These are phyloP conservation scores for Diutina ranongensis DNA, from an alignment of 1,139 yeast species.

Conservation along the genomic window DNA sequence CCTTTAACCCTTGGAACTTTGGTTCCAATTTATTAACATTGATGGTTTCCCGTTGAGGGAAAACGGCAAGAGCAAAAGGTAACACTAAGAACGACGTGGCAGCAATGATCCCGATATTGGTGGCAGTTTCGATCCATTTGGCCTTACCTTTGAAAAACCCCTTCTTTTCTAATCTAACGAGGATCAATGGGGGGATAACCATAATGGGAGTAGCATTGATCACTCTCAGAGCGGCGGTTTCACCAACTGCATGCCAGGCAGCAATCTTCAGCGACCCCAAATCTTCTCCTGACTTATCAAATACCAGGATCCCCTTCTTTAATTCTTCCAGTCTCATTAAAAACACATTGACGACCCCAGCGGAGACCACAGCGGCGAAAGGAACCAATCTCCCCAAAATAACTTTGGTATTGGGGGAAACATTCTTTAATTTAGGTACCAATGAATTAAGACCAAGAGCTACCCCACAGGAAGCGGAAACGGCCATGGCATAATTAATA, in stretches of 20 bases:
- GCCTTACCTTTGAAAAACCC: slow-evolving; percentile 54
- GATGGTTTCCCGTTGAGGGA: slow-evolving; percentile 76
- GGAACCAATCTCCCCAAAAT: slow-evolving; percentile 83
- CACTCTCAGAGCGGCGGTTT: slow-evolving; percentile 90
- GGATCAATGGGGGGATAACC: slow-evolving; percentile 85
- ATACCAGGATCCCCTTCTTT: slow-evolving; percentile 71
- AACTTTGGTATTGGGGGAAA: slow-evolving; percentile 57
- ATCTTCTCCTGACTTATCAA: slow-evolving; percentile 49
- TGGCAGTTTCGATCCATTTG: slow-evolving; percentile 48
- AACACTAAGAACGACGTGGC: slow-evolving; percentile 76
- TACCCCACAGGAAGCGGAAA: slow-evolving; percentile 87
- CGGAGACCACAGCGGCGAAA: slow-evolving; percentile 95
- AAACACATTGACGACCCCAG: slow-evolving; percentile 88
- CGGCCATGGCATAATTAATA: slow-evolving; percentile 77
- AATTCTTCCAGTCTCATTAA: slow-evolving; percentile 94
- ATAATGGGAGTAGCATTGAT: slow-evolving; percentile 94
- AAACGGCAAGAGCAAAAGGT: slow-evolving; percentile 90
- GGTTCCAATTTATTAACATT: slow-evolving; percentile 50
- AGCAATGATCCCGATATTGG: slow-evolving; percentile 76
- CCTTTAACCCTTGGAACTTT: slow-evolving; percentile 47
- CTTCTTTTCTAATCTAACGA: slow-evolving; percentile 65
- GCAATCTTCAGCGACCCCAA: slow-evolving; percentile 80
- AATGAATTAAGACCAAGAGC: slow-evolving; percentile 85
- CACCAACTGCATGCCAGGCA: slow-evolving; percentile 88
- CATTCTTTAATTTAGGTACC: slow-evolving; percentile 66